Percentiles rank a stretch among this genome's conserved stretches.
Evolutionary conservation across 331 rosid species (phyloP).

Genomic region (Rosa hybrid): DNA sequence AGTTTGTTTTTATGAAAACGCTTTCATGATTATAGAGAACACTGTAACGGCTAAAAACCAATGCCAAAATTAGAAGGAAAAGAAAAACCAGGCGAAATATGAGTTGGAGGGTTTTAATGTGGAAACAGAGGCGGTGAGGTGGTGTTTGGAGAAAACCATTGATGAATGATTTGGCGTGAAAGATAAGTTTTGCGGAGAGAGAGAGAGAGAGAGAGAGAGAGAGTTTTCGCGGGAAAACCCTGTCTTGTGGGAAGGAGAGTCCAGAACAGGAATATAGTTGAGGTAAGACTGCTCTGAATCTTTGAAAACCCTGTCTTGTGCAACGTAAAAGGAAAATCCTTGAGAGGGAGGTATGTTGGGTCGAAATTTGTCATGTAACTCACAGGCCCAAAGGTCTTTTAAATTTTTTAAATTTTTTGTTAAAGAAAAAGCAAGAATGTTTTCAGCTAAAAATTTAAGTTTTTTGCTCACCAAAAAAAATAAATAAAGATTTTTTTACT

Average conservation of each 20-base stretch:
- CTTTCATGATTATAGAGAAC: conserved; percentile 2
- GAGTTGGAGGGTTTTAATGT: not conserved
- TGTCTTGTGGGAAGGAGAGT: not conserved
- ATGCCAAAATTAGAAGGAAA: not conserved
- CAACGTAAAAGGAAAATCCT: not conserved
- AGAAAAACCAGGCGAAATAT: not conserved
- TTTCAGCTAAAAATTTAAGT: too few species aligned
- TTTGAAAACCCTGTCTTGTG: not conserved
- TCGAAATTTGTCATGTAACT: too few species aligned
- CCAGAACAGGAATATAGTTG: not conserved
- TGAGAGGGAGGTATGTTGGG: not conserved
- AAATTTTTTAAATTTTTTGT: too few species aligned
- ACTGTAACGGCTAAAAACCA: conserved; percentile 28
- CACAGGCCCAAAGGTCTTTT: not conserved
- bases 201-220: not conserved
- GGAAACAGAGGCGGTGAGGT: not conserved
- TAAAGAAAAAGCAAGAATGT: too few species aligned
- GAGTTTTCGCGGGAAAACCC: conserved; percentile 12
- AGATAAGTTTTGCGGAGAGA: not conserved
- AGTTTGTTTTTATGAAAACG: conserved; percentile 3
- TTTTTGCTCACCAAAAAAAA: too few species aligned
- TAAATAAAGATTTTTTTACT: too few species aligned
- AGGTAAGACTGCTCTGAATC: not conserved
- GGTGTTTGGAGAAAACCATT: conserved; percentile 1
- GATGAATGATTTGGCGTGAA: conserved; percentile 11